phyloP scores from a whole-genome alignment of 2,329 filamentous ascomycete genomes.

The Monosporascus sp. region DNA sequence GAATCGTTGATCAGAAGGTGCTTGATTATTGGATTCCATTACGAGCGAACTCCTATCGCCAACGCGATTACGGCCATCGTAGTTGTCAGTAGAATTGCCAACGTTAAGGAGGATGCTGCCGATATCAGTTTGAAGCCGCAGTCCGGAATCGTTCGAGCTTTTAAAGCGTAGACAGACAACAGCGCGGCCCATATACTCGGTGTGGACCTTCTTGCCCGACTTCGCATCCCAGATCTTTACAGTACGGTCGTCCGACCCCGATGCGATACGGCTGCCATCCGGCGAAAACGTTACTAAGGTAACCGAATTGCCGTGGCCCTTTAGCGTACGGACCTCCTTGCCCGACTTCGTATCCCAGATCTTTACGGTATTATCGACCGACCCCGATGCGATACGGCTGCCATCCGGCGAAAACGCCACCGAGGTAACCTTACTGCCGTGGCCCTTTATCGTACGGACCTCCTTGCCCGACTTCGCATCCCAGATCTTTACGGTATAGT shows the following conservation, averaged over 20 bases:
- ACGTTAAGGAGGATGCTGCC: too few relatives aligned
- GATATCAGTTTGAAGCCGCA: too few relatives aligned
- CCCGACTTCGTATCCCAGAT: neutral
- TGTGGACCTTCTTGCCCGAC: too few relatives aligned
- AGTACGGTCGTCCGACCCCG: neutral
- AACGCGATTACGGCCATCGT: too few relatives aligned
- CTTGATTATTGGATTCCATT: too few relatives aligned
- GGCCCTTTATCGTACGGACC: neutral
- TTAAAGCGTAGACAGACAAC: too few relatives aligned
- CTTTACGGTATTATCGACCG: too few relatives aligned
- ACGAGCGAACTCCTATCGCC: too few relatives aligned
- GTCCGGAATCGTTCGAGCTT: too few relatives aligned
- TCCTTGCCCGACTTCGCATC: neutral
- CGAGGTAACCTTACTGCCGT: neutral
- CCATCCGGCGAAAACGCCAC: constrained; percentile 1
- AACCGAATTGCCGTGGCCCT: neutral
- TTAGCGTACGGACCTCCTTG: neutral
- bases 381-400: neutral
- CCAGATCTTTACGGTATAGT: neutral
- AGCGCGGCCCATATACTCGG: neutral
- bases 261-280: neutral
- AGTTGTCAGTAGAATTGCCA: too few relatives aligned
- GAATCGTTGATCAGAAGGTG: too few relatives aligned
- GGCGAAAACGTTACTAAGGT: neutral
- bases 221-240: neutral